These are phyloP conservation scores for Aspergillus terreus DNA, from an alignment of 2,329 filamentous ascomycete species.

Conservation along the genomic window DNA sequence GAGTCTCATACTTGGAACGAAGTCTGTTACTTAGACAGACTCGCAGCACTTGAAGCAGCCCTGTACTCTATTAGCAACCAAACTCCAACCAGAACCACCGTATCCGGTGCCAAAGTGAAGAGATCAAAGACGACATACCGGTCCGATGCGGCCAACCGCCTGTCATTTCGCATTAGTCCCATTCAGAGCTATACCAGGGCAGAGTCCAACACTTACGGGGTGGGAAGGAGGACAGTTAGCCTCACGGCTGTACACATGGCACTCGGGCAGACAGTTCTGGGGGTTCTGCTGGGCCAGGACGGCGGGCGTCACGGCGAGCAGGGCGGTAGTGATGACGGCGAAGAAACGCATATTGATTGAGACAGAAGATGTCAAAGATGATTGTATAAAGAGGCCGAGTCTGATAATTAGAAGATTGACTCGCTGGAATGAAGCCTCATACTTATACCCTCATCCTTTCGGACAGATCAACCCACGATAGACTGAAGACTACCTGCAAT, in stretches of 20 bases:
- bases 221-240: slow-evolving; percentile 1
- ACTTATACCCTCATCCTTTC: too few species aligned
- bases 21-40: background rate
- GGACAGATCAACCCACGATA: too few species aligned
- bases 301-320: slow-evolving; percentile 1
- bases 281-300: slow-evolving; percentile 3
- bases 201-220: background rate
- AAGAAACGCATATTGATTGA: slow-evolving; percentile 1
- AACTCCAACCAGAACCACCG: background rate
- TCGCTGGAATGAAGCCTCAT: too few species aligned
- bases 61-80: background rate
- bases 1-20: too few species aligned
- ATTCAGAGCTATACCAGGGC: background rate
- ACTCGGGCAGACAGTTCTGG: background rate
- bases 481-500: too few species aligned
- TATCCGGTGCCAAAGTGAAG: background rate
- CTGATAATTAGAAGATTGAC: too few species aligned
- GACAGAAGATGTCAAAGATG: too few species aligned
- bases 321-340: background rate
- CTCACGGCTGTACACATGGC: slow-evolving; percentile 1
- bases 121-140: background rate
- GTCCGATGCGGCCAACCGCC: background rate
- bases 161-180: background rate
- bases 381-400: too few species aligned
- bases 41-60: background rate